A percentile compares a stretch with the other conserved stretches of the same genome.
phyloP scores from a whole-genome alignment of 768 basidiomycete species.

The Serendipita indica region DNA sequence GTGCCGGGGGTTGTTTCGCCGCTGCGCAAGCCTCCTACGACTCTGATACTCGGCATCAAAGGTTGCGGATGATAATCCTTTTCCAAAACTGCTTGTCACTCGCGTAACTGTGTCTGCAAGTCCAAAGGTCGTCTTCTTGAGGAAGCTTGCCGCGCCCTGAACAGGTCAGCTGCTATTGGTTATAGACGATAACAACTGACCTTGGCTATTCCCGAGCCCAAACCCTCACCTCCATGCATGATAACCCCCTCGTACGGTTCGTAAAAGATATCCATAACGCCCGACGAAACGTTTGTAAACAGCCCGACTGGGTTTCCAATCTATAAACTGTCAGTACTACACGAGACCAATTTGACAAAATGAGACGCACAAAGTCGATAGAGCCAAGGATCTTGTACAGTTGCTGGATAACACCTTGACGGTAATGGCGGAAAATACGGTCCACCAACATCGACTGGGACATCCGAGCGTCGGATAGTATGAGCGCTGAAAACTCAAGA shows the following conservation, averaged over 20 bases:
- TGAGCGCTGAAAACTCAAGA: constrained; percentile 83
- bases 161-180: background rate
- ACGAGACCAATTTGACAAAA: constrained; percentile 20
- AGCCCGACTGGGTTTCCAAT: constrained; percentile 91
- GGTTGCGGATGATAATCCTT: constrained; percentile 92
- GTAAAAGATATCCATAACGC: constrained; percentile 96
- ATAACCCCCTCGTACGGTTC: constrained; percentile 95
- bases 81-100: constrained; percentile 92
- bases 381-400: constrained; percentile 95
- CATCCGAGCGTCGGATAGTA: constrained; percentile 86
- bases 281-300: constrained; percentile 96
- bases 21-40: constrained; percentile 70
- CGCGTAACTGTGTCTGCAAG: constrained; percentile 94
- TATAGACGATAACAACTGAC: constrained; percentile 26
- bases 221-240: constrained; percentile 87
- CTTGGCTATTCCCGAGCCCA: constrained; percentile 91
- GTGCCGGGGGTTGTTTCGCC: constrained; percentile 89
- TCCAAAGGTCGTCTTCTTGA: constrained; percentile 98
- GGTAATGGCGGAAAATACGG: constrained; percentile 81
- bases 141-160: constrained; percentile 94
- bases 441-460: constrained; percentile 70
- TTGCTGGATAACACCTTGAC: constrained; percentile 84
- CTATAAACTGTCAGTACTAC: background rate
- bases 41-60: constrained; percentile 94
- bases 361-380: constrained; percentile 54